phyloP scores from a whole-genome alignment of 768 basidiomycete species.

The Hydnum rufescens region DNA sequence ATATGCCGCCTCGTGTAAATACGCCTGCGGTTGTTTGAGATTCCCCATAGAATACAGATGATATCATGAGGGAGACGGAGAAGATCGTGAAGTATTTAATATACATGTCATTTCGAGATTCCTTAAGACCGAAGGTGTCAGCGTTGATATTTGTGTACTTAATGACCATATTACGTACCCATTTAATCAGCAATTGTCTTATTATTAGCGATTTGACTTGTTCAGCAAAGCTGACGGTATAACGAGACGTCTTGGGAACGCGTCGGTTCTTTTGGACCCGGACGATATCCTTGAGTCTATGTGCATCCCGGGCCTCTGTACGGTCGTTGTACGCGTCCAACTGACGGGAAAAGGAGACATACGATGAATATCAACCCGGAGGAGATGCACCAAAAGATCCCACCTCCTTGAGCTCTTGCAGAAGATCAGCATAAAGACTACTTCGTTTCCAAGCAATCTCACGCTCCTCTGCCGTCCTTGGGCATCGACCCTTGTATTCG shows the following conservation, averaged over 20 bases:
- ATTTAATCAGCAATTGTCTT: background rate
- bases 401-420: background rate
- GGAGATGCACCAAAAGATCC: background rate
- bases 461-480: slow-evolving; percentile 5
- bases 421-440: background rate
- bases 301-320: background rate
- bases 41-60: slow-evolving; percentile 19
- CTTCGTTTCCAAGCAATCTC: background rate
- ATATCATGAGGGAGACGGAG: slow-evolving; percentile 11
- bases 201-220: background rate
- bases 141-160: background rate
- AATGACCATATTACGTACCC: background rate
- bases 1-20: slow-evolving; percentile 25
- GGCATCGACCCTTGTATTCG: slow-evolving; percentile 26
- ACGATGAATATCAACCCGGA: background rate
- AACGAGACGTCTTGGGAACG: background rate
- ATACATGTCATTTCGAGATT: background rate
- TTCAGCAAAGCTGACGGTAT: background rate
- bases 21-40: slow-evolving; percentile 22
- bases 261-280: background rate
- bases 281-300: background rate
- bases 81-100: background rate
- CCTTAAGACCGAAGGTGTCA: too few relatives aligned
- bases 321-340: background rate
- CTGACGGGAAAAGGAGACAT: background rate